Conservation (phyloP, 2,329 filamentous ascomycete species). For the Pseudogymnoascus sp. region DNA sequence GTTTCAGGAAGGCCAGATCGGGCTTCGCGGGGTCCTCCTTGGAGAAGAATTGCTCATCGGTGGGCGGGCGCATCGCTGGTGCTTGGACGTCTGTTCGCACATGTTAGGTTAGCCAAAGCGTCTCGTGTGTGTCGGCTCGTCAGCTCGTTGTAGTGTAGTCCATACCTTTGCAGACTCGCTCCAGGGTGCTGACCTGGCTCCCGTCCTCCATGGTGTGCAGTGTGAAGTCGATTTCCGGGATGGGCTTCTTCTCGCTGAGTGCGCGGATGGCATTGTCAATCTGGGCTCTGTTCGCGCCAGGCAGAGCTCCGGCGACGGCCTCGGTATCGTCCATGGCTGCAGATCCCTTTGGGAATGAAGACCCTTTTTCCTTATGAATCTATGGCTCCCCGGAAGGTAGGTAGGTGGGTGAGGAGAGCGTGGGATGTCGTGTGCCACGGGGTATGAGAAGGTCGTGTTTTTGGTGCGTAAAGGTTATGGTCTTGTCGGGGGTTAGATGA, state of each 20-base stretch:
- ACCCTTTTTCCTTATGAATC: background rate
- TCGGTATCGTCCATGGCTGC: background rate
- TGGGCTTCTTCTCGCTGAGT: slow-evolving; percentile 87
- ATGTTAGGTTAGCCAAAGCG: slow-evolving; percentile 17
- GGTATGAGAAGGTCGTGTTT: background rate
- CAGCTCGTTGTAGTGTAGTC: background rate
- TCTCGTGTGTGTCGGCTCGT: slow-evolving; percentile 5
- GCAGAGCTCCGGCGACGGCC: background rate
- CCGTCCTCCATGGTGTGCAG: slow-evolving; percentile 98
- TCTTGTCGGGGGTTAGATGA: background rate
- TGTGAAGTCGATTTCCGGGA: slow-evolving; percentile 97
- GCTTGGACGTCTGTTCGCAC: slow-evolving; percentile 79
- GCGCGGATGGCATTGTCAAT: slow-evolving; percentile 89
- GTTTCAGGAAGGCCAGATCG: slow-evolving; percentile 88
- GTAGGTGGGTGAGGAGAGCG: background rate
- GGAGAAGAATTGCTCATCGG: slow-evolving; percentile 89
- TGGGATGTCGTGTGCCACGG: background rate
- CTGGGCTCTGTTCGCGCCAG: slow-evolving; percentile 33
- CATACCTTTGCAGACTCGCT: slow-evolving; percentile 97
- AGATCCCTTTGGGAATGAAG: background rate
- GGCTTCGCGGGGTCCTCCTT: slow-evolving; percentile 81
- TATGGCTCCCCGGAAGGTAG: background rate
- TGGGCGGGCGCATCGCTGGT: slow-evolving; percentile 85
- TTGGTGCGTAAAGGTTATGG: background rate
- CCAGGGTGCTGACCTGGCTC: slow-evolving; percentile 85